These are phyloP conservation scores for Psilocybe cubensis DNA, from an alignment of 768 basidiomycete species.

Conservation along the genomic window DNA sequence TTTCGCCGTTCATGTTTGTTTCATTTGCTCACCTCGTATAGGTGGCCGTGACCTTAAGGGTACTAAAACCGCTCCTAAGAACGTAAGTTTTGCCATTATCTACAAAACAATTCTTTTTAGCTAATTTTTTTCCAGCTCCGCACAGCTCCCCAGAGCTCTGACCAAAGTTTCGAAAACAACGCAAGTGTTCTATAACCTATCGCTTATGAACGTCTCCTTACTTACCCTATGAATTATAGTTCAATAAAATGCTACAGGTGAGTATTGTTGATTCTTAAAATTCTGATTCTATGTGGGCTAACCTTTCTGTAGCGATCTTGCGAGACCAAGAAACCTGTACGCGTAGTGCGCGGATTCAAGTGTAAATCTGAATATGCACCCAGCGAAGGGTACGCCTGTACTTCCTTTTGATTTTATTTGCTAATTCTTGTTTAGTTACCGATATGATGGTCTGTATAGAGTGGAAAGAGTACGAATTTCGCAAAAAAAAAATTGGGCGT, in stretches of 20 bases:
- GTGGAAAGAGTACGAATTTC: slow-evolving; percentile 65
- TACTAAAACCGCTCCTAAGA: slow-evolving; percentile 81
- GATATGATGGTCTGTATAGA: slow-evolving; percentile 88
- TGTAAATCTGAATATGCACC: slow-evolving; percentile 75
- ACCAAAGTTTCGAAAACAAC: slow-evolving; percentile 79
- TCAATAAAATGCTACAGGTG: slow-evolving; percentile 74
- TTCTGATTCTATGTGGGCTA: not conserved
- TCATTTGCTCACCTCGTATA: slow-evolving; percentile 20
- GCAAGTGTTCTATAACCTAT: slow-evolving; percentile 27
- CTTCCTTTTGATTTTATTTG: not conserved
- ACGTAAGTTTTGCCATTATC: slow-evolving; percentile 45
- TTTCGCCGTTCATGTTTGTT: not conserved
- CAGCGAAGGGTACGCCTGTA: slow-evolving; percentile 60
- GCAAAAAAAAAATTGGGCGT: not conserved
- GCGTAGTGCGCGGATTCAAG: slow-evolving; percentile 89
- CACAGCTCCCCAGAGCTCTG: slow-evolving; percentile 83
- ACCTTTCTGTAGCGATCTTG: slow-evolving; percentile 56
- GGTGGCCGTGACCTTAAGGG: slow-evolving; percentile 90
- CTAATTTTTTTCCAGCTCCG: slow-evolving; percentile 61
- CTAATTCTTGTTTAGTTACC: slow-evolving; percentile 55
- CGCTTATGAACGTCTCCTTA: not conserved
- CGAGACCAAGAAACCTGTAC: slow-evolving; percentile 81
- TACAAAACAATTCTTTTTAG: not conserved
- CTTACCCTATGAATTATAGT: slow-evolving; percentile 30
- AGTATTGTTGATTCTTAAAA: not conserved